Conservation (phyloP, 2,329 filamentous ascomycete species). For the Aspergillus sojae region DNA sequence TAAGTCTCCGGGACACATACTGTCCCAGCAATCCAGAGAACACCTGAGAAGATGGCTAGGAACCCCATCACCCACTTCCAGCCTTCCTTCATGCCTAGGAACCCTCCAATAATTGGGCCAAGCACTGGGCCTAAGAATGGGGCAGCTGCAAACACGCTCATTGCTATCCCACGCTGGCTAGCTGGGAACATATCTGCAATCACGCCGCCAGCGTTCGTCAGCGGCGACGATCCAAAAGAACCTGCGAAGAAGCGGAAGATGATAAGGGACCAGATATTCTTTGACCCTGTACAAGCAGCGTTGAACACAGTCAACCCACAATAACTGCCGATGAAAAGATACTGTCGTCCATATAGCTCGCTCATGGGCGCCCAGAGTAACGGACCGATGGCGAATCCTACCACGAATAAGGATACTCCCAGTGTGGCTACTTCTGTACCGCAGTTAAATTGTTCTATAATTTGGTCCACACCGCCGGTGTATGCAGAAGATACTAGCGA, state of each 20-base stretch:
- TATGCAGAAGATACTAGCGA: conserved; percentile 18
- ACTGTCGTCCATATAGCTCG: conserved; percentile 28
- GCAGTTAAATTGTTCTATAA: conserved; percentile 14
- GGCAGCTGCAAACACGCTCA: conserved; percentile 65
- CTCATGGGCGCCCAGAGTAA: conserved; percentile 39
- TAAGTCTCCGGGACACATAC: conserved; percentile 37
- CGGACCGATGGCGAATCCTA: conserved; percentile 43
- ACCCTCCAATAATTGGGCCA: conserved; percentile 67
- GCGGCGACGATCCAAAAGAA: conserved; percentile 59
- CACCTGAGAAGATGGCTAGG: conserved; percentile 62
- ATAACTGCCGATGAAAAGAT: conserved; percentile 25
- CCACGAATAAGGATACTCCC: conserved; percentile 31
- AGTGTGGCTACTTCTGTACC: conserved; percentile 15
- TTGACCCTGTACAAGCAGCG: conserved; percentile 57
- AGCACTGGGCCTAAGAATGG: conserved; percentile 65
- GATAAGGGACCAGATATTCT: conserved; percentile 52
- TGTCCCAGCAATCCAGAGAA: conserved; percentile 48
- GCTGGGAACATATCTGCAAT: conserved; percentile 61
- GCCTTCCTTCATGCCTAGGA: conserved; percentile 61
- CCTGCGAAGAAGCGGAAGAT: conserved; percentile 67
- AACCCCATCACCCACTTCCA: conserved; percentile 69
- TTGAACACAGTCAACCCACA: conserved; percentile 58
- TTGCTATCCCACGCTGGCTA: conserved; percentile 55
- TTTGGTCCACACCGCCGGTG: conserved; percentile 13
- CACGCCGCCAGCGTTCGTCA: conserved; percentile 62